Conservation (phyloP, 345 rosid genomes). For the Odontarrhena argentea region DNA sequence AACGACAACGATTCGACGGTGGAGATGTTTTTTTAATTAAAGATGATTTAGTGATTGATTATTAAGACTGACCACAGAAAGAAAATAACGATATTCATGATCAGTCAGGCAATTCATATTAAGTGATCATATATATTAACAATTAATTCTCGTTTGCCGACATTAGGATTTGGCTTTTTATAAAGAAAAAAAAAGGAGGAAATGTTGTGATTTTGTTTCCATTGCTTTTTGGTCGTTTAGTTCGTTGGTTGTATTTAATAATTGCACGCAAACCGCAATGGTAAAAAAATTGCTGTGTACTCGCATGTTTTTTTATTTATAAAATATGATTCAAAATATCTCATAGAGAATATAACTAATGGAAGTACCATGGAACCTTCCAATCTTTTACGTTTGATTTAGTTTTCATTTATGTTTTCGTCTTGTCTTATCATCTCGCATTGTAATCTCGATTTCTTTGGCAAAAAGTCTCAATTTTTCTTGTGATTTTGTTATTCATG, state of each 20-base stretch:
- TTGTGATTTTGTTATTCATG: too few relatives aligned
- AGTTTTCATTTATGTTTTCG: too few relatives aligned
- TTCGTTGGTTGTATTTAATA: conserved; percentile 29
- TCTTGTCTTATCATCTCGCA: too few relatives aligned
- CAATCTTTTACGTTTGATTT: too few relatives aligned
- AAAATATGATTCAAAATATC: too few relatives aligned
- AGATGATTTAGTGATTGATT: conserved; percentile 22
- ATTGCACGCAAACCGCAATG: background rate
- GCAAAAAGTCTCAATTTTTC: too few relatives aligned
- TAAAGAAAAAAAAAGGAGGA: background rate
- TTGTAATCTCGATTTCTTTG: too few relatives aligned
- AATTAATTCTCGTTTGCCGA: conserved; percentile 29
- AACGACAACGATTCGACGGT: conserved; percentile 29
- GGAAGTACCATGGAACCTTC: too few relatives aligned
- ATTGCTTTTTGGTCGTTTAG: conserved; percentile 29
- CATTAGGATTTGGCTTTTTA: conserved; percentile 17
- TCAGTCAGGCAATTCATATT: conserved; percentile 18
- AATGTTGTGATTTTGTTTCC: background rate
- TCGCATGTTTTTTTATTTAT: background rate
- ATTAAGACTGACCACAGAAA: background rate
- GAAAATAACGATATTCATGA: background rate
- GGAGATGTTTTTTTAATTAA: background rate
- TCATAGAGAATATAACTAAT: too few relatives aligned
- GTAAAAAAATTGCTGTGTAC: background rate
- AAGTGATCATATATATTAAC: conserved; percentile 11